Evolutionary conservation across 2,329 filamentous ascomycete species (phyloP).

Genomic region (Microsporum audouinii): DNA sequence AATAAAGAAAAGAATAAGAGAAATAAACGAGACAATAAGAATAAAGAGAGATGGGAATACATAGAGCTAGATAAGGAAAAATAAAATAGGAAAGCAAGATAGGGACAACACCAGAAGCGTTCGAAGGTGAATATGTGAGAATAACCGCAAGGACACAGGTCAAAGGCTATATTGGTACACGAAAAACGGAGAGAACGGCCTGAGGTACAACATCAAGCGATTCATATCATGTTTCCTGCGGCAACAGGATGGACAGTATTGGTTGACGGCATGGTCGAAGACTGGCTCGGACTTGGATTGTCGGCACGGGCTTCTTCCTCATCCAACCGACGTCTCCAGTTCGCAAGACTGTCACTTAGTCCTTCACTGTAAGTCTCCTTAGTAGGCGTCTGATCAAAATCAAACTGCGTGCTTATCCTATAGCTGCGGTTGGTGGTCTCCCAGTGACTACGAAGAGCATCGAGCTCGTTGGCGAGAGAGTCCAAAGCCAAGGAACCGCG

Average conservation of each 20-base stretch:
- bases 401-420: conserved; percentile 76
- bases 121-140: neutral
- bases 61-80: conserved; percentile 1
- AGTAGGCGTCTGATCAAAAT: conserved; percentile 57
- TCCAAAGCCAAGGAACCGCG: conserved; percentile 62
- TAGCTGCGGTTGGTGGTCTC: conserved; percentile 94
- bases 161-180: conserved; percentile 1
- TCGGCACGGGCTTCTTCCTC: conserved; percentile 36
- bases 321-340: conserved; percentile 71
- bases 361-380: conserved; percentile 32
- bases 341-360: conserved; percentile 60
- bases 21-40: neutral
- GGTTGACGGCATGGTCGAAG: conserved; percentile 2
- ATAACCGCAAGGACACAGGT: neutral
- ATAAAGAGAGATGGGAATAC: conserved; percentile 3
- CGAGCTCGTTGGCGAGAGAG: conserved; percentile 81
- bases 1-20: neutral
- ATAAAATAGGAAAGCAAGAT: neutral
- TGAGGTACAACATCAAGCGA: neutral
- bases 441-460: conserved; percentile 83
- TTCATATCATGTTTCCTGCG: conserved; percentile 7
- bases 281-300: conserved; percentile 13
- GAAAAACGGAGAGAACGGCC: neutral
- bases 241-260: neutral
- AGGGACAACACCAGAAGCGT: neutral